Evolutionary conservation across 768 basidiomycete species (phyloP).

Genomic region (Tylopilus sp.): DNA sequence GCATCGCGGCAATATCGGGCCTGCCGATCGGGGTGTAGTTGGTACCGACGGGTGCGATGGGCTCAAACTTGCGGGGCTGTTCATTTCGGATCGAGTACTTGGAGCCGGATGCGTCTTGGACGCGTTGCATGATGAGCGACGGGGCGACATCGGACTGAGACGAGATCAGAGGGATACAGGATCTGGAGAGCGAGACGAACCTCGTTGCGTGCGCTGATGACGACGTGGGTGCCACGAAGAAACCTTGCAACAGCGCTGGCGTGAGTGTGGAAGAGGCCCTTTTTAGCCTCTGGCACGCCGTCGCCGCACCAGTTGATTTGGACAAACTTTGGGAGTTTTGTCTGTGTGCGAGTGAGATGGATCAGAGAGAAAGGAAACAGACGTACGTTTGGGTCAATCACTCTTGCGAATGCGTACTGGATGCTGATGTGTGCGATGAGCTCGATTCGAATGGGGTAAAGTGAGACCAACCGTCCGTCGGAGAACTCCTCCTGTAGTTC

Average conservation of each 20-base stretch:
- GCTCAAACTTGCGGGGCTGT: conserved; percentile 64
- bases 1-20: conserved; percentile 63
- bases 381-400: conserved; percentile 80
- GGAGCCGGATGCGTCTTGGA: conserved; percentile 88
- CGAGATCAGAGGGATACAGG: not conserved
- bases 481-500: conserved; percentile 94
- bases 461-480: conserved; percentile 70
- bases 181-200: conserved; percentile 35
- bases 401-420: conserved; percentile 88
- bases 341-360: conserved; percentile 40
- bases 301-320: conserved; percentile 98
- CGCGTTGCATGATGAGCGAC: conserved; percentile 74
- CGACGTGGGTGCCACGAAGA: conserved; percentile 81
- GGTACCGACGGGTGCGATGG: conserved; percentile 79
- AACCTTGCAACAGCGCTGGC: conserved; percentile 75
- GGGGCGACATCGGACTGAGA: conserved; percentile 76
- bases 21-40: conserved; percentile 73
- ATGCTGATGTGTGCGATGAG: conserved; percentile 50
- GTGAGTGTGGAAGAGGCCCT: conserved; percentile 91
- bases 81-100: conserved; percentile 87
- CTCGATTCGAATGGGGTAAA: not conserved
- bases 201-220: conserved; percentile 84
- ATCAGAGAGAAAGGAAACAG: not conserved
- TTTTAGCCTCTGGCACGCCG: conserved; percentile 88
- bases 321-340: conserved; percentile 83